phyloP scores from a whole-genome alignment of 2,329 filamentous ascomycete species.

The Colletotrichum paranaense region DNA sequence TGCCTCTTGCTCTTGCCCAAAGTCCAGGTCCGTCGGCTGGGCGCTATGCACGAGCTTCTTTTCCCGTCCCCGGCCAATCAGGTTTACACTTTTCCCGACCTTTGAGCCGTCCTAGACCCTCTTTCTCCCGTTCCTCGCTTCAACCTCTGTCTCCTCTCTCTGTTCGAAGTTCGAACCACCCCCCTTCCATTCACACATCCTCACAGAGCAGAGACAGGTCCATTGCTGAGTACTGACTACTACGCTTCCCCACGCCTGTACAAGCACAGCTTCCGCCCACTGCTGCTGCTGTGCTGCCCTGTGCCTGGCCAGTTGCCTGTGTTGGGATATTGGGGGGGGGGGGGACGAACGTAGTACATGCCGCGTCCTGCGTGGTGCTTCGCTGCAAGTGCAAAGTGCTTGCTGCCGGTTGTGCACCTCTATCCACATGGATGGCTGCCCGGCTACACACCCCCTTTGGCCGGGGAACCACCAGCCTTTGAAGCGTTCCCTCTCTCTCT shows the following conservation, averaged over 20 bases:
- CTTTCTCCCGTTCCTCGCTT: constrained; percentile 5
- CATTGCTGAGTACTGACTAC: background rate
- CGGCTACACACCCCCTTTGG: constrained; percentile 17
- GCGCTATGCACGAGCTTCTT: constrained; percentile 20
- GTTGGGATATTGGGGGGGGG: background rate
- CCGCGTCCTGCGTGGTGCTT: constrained; percentile 16
- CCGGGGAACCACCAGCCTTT: constrained; percentile 21
- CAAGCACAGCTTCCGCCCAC: constrained; percentile 1
- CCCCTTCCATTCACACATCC: background rate
- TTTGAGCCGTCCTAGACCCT: constrained; percentile 28
- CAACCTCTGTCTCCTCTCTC: background rate
- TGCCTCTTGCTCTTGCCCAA: background rate
- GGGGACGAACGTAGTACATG: background rate
- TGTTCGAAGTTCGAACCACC: background rate
- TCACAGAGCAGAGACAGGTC: background rate
- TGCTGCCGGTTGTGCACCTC: constrained; percentile 24
- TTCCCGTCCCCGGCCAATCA: constrained; percentile 21
- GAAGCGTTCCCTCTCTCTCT: background rate
- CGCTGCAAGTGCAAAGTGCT: constrained; percentile 32
- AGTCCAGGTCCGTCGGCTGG: constrained; percentile 12
- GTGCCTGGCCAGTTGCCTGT: constrained; percentile 31
- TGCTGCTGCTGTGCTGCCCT: constrained; percentile 24
- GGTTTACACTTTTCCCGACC: background rate
- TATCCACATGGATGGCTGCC: constrained; percentile 24
- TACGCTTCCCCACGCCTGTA: constrained; percentile 1